These are phyloP conservation scores for Penicillium olsonii DNA, from an alignment of 2,329 filamentous ascomycete genomes.

Conservation along the genomic window DNA sequence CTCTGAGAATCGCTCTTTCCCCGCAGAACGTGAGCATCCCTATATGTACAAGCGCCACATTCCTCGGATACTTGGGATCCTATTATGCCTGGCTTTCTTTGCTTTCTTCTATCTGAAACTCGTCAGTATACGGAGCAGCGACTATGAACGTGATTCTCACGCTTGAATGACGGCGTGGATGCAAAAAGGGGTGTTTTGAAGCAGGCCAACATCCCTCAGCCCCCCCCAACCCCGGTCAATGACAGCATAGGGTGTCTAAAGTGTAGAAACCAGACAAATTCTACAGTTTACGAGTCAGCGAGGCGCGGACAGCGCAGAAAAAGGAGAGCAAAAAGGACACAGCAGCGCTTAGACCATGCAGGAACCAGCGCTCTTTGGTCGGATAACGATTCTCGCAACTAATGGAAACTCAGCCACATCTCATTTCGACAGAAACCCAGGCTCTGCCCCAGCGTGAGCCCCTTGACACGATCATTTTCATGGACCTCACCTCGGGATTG, in stretches of 20 bases:
- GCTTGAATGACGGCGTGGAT: no score
- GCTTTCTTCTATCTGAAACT: no score
- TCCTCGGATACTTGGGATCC: no score
- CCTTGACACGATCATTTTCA: not conserved
- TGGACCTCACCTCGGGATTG: no score
- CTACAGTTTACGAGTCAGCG: not conserved
- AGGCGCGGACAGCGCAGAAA: constrained; percentile 9
- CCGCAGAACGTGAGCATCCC: no score
- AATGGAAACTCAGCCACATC: constrained; percentile 6
- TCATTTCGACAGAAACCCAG: not conserved
- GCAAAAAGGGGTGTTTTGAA: no score
- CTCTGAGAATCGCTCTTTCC: no score
- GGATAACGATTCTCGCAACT: not conserved
- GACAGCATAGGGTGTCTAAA: not conserved
- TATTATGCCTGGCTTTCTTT: no score
- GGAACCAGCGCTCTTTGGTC: not conserved
- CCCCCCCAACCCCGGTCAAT: not conserved
- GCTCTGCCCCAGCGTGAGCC: not conserved
- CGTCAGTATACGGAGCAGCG: no score
- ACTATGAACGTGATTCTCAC: no score
- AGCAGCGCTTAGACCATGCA: not conserved
- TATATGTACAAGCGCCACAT: no score
- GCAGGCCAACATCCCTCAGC: not conserved
- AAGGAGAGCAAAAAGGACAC: not conserved
- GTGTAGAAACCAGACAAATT: not conserved